Base-by-base conservation (phyloP, 2,329 filamentous ascomycete species). In the Botrytis byssoidea region DNA sequence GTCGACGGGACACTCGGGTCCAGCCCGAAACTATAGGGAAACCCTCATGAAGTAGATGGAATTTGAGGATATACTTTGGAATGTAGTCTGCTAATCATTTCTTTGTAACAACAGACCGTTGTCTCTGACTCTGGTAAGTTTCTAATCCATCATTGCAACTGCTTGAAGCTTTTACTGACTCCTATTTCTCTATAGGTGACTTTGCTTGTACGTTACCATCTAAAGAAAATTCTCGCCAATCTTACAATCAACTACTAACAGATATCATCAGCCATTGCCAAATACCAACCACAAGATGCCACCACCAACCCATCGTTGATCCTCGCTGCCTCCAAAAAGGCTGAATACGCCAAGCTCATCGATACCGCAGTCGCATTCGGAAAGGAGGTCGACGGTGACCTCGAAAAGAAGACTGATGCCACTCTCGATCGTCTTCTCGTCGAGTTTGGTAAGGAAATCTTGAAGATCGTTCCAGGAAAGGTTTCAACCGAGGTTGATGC, bases 281-380 rank as follows among this genome's bases (percentile, higher is more conserved):
- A 98, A 89, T 99, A 99, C 91, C 97, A 97, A 91, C 96, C 96
- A 78, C 95, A 99, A 89, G 96, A 99, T 93, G 96, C 96, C 83
- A 99, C 96, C 84, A 99, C 96, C 88, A 99, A 99, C 91, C 96
- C 96, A 75, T 98, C 96, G 77, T 89, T 99, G 84, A 98, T 99
- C 85, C 92, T 99, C 83, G 95, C 95, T 79, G 96, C 96, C 77
- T 95, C 96, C 83, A 98, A 99, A 90, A 98, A 98, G 91, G 83
- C 93, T 83, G 95, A 98, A 85, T 98, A 98, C 85, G 94, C 93
- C 82, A 91, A 92, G 85, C 87, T 98, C 83, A 97, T 98, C 80
- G 95, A 98, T 82, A 86, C 87, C 73, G 94, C 95, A 80, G 88
- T 98, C 79, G 88, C 87, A 77, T 95, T 94, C 85, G 95, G 93